phyloP scores from a whole-genome alignment of 176 grass and related monocot species.

The Oropetium thomaeum region DNA sequence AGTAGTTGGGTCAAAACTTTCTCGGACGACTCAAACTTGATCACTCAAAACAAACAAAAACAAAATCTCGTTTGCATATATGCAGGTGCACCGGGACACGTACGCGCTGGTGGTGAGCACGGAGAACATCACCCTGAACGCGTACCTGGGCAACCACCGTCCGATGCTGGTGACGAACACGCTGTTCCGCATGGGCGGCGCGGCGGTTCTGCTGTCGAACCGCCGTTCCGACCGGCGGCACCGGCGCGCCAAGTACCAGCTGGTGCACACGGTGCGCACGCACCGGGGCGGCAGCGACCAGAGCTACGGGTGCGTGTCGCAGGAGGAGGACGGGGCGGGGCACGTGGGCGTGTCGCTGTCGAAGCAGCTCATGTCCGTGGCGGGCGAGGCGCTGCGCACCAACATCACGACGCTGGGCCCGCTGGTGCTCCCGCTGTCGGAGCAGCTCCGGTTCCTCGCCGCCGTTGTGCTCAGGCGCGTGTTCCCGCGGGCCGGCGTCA shows the following conservation, averaged over 20 bases:
- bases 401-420: constrained; percentile 48
- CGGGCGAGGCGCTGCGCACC: constrained; percentile 41
- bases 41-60: too few relatives aligned
- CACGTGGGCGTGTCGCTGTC: constrained; percentile 33
- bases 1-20: background rate
- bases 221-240: background rate
- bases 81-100: constrained; percentile 53
- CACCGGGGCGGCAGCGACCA: constrained; percentile 37
- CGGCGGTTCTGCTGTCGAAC: constrained; percentile 49
- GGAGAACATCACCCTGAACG: constrained; percentile 63
- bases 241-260: constrained; percentile 34
- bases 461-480: constrained; percentile 11
- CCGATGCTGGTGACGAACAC: constrained; percentile 54
- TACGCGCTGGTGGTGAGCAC: constrained; percentile 65
- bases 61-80: background rate
- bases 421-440: constrained; percentile 38
- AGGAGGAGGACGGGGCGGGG: constrained; percentile 31
- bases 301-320: constrained; percentile 40
- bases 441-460: constrained; percentile 42
- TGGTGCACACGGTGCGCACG: constrained; percentile 47
- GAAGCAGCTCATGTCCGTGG: constrained; percentile 49
- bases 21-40: too few relatives aligned
- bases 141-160: constrained; percentile 48
- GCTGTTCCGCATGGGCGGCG: constrained; percentile 50
- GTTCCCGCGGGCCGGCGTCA: constrained; percentile 10